Evolutionary conservation across 2,329 filamentous ascomycete genomes (phyloP).

Genomic region (Fusarium bulbicola): DNA sequence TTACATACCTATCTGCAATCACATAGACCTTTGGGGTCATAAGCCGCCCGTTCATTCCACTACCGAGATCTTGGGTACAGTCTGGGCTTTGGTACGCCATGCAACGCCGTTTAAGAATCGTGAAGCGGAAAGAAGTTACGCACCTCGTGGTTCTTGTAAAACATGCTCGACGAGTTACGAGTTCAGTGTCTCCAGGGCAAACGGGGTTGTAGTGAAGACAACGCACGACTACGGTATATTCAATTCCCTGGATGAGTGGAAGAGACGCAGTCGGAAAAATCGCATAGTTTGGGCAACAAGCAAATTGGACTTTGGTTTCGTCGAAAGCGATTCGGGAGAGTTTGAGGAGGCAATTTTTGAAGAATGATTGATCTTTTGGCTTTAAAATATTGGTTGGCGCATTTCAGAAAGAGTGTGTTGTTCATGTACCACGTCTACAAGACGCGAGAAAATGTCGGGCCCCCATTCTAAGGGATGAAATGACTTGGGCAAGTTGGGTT

Average conservation of each 20-base stretch:
- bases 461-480: neutral
- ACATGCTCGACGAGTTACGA: neutral
- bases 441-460: neutral
- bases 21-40: neutral
- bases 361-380: accelerated
- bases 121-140: accelerated
- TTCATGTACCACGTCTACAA: neutral
- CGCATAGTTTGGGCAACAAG: accelerated
- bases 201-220: neutral
- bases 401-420: neutral
- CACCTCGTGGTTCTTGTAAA: neutral
- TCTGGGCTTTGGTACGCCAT: neutral
- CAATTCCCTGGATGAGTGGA: neutral
- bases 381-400: neutral
- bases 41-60: neutral
- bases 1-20: neutral
- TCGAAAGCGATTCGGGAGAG: neutral
- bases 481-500: neutral
- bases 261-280: neutral
- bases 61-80: neutral
- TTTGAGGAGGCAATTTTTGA: neutral
- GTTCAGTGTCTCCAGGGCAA: neutral
- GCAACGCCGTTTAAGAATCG: accelerated
- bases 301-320: accelerated
- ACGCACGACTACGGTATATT: neutral